phyloP scores from a whole-genome alignment of 1,284 basidiomycete genomes.

The Bjerkandera adusta region DNA sequence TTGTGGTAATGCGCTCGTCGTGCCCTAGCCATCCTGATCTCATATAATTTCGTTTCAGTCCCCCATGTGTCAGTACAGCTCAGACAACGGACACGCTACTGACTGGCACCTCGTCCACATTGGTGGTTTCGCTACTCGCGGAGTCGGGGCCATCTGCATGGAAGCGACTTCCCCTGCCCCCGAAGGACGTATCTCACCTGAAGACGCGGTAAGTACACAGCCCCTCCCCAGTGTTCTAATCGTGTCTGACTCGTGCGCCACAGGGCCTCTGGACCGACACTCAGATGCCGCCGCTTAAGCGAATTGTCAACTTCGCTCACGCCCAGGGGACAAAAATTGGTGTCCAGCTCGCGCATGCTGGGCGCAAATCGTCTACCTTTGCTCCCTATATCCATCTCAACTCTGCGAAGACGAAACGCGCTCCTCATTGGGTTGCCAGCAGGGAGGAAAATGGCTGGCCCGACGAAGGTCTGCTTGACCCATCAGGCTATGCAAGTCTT shows the following conservation, averaged over 20 bases:
- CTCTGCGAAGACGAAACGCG: conserved; percentile 24
- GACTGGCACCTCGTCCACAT: conserved; percentile 81
- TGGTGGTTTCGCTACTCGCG: conserved; percentile 53
- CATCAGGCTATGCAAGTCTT: background rate
- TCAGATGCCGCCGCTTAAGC: conserved; percentile 66
- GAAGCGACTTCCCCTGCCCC: conserved; percentile 59
- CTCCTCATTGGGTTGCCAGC: conserved; percentile 30
- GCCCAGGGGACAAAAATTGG: conserved; percentile 69
- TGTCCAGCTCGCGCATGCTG: conserved; percentile 82
- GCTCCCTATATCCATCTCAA: conserved; percentile 54
- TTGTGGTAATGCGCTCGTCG: conserved; percentile 37
- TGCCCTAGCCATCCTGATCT: background rate
- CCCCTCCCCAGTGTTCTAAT: background rate
- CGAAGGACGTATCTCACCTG: conserved; percentile 59
- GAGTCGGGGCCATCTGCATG: conserved; percentile 62
- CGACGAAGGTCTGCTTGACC: conserved; percentile 39
- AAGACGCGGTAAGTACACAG: conserved; percentile 28
- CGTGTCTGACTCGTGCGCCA: background rate
- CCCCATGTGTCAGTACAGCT: conserved; percentile 82
- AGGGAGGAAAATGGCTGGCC: conserved; percentile 70
- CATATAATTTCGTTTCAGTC: conserved; percentile 45
- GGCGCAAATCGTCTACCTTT: conserved; percentile 64
- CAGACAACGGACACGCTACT: conserved; percentile 68
- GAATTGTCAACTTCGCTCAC: conserved; percentile 77
- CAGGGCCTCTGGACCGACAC: conserved; percentile 76